phyloP scores from a whole-genome alignment of 306 rosid species.

The Arachis stenosperma region DNA sequence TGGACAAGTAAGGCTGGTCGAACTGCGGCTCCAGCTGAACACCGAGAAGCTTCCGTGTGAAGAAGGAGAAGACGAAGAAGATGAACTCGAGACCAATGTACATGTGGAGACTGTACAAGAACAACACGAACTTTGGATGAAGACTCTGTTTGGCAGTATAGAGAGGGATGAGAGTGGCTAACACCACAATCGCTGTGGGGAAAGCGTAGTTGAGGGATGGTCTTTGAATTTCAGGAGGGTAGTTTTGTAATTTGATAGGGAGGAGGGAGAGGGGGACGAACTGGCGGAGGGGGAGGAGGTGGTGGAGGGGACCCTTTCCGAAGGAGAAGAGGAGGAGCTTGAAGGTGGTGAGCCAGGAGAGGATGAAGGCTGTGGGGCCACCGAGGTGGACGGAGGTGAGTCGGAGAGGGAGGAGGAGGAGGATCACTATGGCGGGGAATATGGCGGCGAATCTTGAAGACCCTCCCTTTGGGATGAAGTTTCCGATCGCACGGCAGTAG shows the following conservation, averaged over 20 bases:
- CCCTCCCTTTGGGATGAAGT: conserved; percentile 18
- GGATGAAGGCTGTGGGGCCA: conserved; percentile 43
- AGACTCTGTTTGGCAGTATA: background rate
- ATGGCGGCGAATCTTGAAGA: conserved; percentile 25
- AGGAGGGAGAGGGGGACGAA: conserved; percentile 37
- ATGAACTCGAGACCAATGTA: conserved; percentile 42
- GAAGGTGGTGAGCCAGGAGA: conserved; percentile 50
- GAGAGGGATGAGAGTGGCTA: conserved; percentile 16
- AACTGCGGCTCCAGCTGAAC: conserved; percentile 42
- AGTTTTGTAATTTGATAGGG: conserved; percentile 44
- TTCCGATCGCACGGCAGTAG: conserved; percentile 41
- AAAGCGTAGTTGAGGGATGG: background rate
- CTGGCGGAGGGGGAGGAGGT: conserved; percentile 39
- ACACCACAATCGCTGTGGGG: background rate
- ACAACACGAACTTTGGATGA: conserved; percentile 29
- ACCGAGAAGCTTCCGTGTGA: conserved; percentile 3
- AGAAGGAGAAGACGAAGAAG: background rate
- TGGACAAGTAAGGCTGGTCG: conserved; percentile 34
- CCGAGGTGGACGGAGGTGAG: conserved; percentile 42
- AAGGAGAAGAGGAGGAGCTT: conserved; percentile 49
- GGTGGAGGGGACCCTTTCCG: conserved; percentile 42
- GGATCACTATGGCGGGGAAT: conserved; percentile 32
- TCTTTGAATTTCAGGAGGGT: background rate
- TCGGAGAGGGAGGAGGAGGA: conserved; percentile 45
- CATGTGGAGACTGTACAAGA: conserved; percentile 43